Evolutionary conservation across 2,329 filamentous ascomycete species (phyloP).

Genomic region (Venturia nashicola): DNA sequence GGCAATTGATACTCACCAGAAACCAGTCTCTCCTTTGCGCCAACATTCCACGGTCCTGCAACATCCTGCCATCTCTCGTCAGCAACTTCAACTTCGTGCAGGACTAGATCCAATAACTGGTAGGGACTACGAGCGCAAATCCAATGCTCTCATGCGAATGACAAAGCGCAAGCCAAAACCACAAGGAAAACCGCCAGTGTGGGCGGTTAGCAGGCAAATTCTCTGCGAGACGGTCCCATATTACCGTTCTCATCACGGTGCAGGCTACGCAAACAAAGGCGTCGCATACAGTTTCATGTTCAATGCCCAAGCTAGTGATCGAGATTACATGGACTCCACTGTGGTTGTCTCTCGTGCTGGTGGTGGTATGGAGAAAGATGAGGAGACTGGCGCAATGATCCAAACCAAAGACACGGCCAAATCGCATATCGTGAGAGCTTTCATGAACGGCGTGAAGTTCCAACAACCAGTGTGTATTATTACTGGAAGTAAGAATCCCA

Average conservation of each 20-base stretch:
- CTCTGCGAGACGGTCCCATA: slow-evolving; percentile 53
- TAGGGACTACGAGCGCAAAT: not conserved
- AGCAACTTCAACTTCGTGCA: not conserved
- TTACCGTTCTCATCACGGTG: slow-evolving; percentile 49
- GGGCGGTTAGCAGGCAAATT: slow-evolving; percentile 45
- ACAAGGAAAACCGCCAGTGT: slow-evolving; percentile 35
- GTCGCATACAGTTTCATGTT: slow-evolving; percentile 45
- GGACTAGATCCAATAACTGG: not conserved
- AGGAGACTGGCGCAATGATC: slow-evolving; percentile 26
- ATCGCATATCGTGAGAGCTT: slow-evolving; percentile 18
- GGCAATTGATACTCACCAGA: not conserved
- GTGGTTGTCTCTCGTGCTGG: slow-evolving; percentile 52
- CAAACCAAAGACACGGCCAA: slow-evolving; percentile 33
- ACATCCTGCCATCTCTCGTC: not conserved
- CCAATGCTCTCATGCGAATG: not conserved
- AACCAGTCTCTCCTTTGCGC: not conserved
- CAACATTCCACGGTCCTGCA: not conserved
- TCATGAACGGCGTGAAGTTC: slow-evolving; percentile 34
- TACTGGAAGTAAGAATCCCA: slow-evolving; percentile 38
- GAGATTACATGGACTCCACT: slow-evolving; percentile 48
- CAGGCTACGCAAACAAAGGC: slow-evolving; percentile 34
- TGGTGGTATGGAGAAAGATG: slow-evolving; percentile 38
- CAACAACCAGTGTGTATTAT: slow-evolving; percentile 39
- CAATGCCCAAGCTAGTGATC: slow-evolving; percentile 39
- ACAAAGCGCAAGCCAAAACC: slow-evolving; percentile 21